Percentiles rank a stretch among this genome's conserved stretches.
These are phyloP conservation scores for Myxozyma lipomycoides DNA, from an alignment of 805 yeast species.

Conservation along the genomic window DNA sequence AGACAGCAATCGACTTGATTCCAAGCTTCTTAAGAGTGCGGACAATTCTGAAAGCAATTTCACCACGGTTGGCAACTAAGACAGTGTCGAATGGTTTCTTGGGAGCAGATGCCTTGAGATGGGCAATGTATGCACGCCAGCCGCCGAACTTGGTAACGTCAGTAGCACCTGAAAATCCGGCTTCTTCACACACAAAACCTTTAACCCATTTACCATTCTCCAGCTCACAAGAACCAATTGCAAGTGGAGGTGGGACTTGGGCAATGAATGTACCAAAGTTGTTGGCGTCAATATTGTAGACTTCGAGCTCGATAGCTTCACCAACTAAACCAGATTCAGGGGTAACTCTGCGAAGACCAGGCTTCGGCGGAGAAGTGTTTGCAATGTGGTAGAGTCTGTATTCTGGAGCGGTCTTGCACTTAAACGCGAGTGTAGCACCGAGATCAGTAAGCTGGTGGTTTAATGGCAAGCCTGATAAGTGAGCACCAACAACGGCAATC, in stretches of 20 bases:
- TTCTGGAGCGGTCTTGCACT: slow-evolving; percentile 64
- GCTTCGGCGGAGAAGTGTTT: slow-evolving; percentile 74
- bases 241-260: slow-evolving; percentile 92
- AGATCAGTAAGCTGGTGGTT: slow-evolving; percentile 92
- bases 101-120: slow-evolving; percentile 46
- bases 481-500: slow-evolving; percentile 96
- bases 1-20: slow-evolving; percentile 79
- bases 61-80: slow-evolving; percentile 96
- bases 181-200: slow-evolving; percentile 91
- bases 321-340: slow-evolving; percentile 21
- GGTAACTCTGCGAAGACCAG: slow-evolving; percentile 67
- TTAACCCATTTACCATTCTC: slow-evolving; percentile 79
- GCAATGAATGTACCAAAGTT: slow-evolving; percentile 77
- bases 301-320: slow-evolving; percentile 64
- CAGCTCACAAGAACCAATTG: slow-evolving; percentile 88
- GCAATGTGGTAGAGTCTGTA: slow-evolving; percentile 83
- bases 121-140: slow-evolving; percentile 63
- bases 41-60: slow-evolving; percentile 92
- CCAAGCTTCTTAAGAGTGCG: slow-evolving; percentile 77
- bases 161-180: slow-evolving; percentile 71
- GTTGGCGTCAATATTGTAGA: slow-evolving; percentile 76
- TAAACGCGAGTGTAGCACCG: slow-evolving; percentile 63
- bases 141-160: slow-evolving; percentile 89
- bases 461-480: slow-evolving; percentile 77
- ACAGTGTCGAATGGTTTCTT: slow-evolving; percentile 42